Conservation (phyloP, 73 alveolate species). For the Symbiodinium natans region DNA sequence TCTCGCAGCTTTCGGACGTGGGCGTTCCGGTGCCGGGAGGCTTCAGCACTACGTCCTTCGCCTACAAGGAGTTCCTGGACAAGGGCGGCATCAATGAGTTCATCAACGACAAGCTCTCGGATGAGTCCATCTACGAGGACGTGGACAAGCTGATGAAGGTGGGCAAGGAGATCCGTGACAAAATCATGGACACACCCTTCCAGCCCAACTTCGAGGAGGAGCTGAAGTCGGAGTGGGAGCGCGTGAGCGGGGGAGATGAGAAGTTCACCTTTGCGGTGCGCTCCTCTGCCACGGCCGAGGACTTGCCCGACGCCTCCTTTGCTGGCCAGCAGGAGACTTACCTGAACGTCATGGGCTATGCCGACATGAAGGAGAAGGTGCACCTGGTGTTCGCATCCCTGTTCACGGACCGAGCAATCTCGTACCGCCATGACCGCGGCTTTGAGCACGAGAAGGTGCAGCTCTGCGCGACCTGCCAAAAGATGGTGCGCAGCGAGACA, state of each 20-base stretch:
- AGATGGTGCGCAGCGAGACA: conserved; percentile 94
- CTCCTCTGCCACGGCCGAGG: conserved; percentile 93
- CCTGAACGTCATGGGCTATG: conserved; percentile 94
- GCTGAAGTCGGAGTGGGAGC: conserved; percentile 89
- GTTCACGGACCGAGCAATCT: conserved; percentile 94
- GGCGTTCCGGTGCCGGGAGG: conserved; percentile 94
- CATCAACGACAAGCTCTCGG: conserved; percentile 72
- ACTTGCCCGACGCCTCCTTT: conserved; percentile 94
- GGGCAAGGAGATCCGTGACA: conserved; percentile 82
- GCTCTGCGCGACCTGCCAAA: conserved; percentile 93
- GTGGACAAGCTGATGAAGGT: conserved; percentile 87
- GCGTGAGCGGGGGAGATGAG: conserved; percentile 90
- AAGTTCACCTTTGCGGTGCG: conserved; percentile 93
- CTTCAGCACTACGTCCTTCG: conserved; percentile 74
- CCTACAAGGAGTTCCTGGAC: conserved; percentile 90
- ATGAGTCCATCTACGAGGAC: conserved; percentile 83
- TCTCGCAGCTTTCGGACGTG: conserved; percentile 88
- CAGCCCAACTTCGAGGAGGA: conserved; percentile 70
- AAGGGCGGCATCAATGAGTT: conserved; percentile 92
- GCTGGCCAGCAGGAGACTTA: conserved; percentile 94
- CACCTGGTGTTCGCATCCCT: conserved; percentile 83
- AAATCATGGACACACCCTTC: conserved; percentile 92
- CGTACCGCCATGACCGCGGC: conserved; percentile 87
- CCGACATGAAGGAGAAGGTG: conserved; percentile 83
- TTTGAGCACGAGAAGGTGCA: conserved; percentile 92